These are phyloP conservation scores for Suillus subluteus DNA, from an alignment of 768 basidiomycete species.

Conservation along the genomic window DNA sequence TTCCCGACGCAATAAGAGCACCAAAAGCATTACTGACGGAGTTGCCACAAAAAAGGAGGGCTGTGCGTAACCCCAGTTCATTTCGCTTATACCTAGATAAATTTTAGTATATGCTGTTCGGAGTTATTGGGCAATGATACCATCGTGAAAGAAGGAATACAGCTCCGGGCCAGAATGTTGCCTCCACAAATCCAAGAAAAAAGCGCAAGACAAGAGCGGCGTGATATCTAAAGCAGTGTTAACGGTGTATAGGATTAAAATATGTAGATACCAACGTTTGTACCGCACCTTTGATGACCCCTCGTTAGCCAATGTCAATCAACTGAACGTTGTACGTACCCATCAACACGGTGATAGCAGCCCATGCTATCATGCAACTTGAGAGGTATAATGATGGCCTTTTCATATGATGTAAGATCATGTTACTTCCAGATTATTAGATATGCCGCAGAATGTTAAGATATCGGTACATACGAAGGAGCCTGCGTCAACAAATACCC, in stretches of 20 bases:
- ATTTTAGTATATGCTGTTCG: not conserved
- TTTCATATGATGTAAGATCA: slow-evolving; percentile 65
- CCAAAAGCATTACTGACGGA: slow-evolving; percentile 83
- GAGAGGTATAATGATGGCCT: slow-evolving; percentile 71
- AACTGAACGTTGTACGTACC: slow-evolving; percentile 33
- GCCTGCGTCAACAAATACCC: slow-evolving; percentile 78
- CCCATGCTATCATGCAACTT: slow-evolving; percentile 68
- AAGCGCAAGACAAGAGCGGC: slow-evolving; percentile 70
- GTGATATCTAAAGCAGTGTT: slow-evolving; percentile 46
- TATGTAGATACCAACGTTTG: slow-evolving; percentile 28
- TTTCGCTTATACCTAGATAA: slow-evolving; percentile 52
- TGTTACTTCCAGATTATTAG: slow-evolving; percentile 50
- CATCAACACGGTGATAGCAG: slow-evolving; percentile 56
- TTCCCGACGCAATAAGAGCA: slow-evolving; percentile 72
- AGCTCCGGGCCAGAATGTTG: slow-evolving; percentile 69
- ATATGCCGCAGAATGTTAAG: not conserved
- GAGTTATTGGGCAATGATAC: slow-evolving; percentile 27
- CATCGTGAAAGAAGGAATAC: slow-evolving; percentile 71
- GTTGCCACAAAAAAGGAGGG: slow-evolving; percentile 68
- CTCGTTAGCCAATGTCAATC: slow-evolving; percentile 6
- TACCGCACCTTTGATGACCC: slow-evolving; percentile 35
- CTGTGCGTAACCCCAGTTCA: slow-evolving; percentile 69
- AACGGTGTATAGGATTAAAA: not conserved
- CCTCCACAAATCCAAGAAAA: slow-evolving; percentile 71
- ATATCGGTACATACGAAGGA: slow-evolving; percentile 53